Percentiles rank a stretch among this genome's conserved stretches.
These are phyloP conservation scores for Phytophthora tentaculata DNA, from an alignment of 352 stramenopile genomes.

Conservation along the genomic window DNA sequence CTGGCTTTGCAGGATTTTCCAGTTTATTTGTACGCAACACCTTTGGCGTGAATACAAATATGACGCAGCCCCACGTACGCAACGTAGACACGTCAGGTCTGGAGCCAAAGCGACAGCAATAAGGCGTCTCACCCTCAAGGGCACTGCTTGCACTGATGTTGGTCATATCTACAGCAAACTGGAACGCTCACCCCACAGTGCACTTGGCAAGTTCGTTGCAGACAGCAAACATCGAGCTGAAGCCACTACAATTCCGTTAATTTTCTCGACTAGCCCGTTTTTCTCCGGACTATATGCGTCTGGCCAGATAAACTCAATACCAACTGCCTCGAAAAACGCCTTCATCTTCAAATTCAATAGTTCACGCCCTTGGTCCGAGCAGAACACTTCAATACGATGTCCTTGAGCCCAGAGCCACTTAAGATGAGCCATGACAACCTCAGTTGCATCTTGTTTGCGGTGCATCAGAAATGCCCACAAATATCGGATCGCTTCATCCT, in stretches of 20 bases:
- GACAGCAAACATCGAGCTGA: conserved; percentile 5
- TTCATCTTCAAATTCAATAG: conserved; percentile 1
- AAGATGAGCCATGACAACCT: neutral
- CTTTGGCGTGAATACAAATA: conserved; percentile 4
- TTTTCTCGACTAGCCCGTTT: conserved; percentile 14
- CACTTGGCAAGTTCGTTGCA: neutral
- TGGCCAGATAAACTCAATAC: conserved; percentile 9
- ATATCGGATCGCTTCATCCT: neutral
- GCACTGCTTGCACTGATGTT: conserved; percentile 2
- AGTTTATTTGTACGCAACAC: conserved; percentile 5
- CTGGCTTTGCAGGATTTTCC: conserved; percentile 7
- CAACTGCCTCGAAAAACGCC: neutral
- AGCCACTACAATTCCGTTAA: conserved; percentile 15
- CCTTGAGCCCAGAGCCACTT: neutral
- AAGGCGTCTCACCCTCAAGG: neutral
- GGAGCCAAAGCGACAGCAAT: neutral
- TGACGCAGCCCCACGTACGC: neutral
- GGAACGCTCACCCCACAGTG: conserved; percentile 11
- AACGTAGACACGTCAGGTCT: conserved; percentile 1
- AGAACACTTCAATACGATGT: conserved; percentile 5
- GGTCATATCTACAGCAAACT: neutral
- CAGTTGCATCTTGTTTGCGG: conserved; percentile 1
- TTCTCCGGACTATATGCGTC: conserved; percentile 10
- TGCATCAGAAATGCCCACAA: neutral
- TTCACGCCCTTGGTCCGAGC: conserved; percentile 13